phyloP scores from a whole-genome alignment of 257 asterid genomes.

The Linderniella brevidens region DNA sequence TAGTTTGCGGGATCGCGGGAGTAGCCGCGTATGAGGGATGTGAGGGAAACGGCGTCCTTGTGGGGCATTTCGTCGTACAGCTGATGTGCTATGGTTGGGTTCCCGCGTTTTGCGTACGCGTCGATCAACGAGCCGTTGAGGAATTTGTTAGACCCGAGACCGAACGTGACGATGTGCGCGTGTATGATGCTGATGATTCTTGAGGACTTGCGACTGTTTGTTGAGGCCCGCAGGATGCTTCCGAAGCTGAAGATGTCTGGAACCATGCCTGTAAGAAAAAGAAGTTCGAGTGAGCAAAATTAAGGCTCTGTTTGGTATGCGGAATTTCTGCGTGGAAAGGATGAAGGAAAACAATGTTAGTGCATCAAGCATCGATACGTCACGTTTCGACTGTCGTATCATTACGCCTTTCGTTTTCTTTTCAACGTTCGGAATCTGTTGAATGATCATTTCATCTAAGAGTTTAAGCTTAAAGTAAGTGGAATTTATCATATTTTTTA shows the following conservation, averaged over 20 bases:
- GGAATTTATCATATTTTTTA: too few relatives aligned
- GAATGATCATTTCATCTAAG: too few relatives aligned
- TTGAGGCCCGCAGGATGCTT: slow-evolving; percentile 28
- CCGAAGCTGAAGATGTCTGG: slow-evolving; percentile 51
- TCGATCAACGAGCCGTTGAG: slow-evolving; percentile 26
- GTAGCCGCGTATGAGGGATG: slow-evolving; percentile 39
- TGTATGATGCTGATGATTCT: slow-evolving; percentile 24
- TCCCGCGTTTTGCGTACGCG: slow-evolving; percentile 37
- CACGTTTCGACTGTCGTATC: too few relatives aligned
- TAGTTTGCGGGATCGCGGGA: slow-evolving; percentile 20
- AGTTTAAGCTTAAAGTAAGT: too few relatives aligned
- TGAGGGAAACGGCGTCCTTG: slow-evolving; percentile 35
- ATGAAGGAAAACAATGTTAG: slow-evolving; percentile 1
- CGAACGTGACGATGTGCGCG: slow-evolving; percentile 21
- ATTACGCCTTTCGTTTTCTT: too few relatives aligned
- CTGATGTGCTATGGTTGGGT: slow-evolving; percentile 19
- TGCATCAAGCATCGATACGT: too few relatives aligned
- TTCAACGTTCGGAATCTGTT: too few relatives aligned
- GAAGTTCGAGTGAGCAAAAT: neutral
- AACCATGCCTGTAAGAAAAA: slow-evolving; percentile 15
- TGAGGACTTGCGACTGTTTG: slow-evolving; percentile 13
- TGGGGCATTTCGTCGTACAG: slow-evolving; percentile 22
- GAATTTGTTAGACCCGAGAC: slow-evolving; percentile 19
- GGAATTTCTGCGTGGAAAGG: too few relatives aligned
- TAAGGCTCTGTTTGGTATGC: too few relatives aligned